Base-by-base conservation (phyloP, 2,329 filamentous ascomycete genomes). In the Pestalotiopsis sp. region DNA sequence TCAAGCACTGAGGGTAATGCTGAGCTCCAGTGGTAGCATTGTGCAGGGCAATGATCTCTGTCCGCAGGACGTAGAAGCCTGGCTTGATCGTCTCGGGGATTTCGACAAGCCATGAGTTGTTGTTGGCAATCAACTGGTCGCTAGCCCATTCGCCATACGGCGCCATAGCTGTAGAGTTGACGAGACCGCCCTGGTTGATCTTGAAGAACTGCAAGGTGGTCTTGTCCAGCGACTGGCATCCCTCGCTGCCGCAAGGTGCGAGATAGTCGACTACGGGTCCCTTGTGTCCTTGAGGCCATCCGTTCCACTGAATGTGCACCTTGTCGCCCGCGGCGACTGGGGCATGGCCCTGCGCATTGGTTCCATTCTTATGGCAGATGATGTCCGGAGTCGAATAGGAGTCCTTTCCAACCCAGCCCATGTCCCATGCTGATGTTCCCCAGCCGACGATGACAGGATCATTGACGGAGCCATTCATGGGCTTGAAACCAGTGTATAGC, bases 51-150 rank as follows among this genome's bases (percentile, higher is more conserved):
- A 76, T 68, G 40, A 76, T 61, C 64, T 76, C 75, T 30, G 75
- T 70, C 17, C 74, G 71, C 20, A 77, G 71, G 3, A 76, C 67
- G 24, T 74, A 75, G 20, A 66, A 48, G 2, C 74, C 73, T 1
- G 73, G 68, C 57, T 68, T 82, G 66, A 83, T 83, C 7, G 69
- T 63, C 3, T 24, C 10, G 5, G 74, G 74, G 26, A 75, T 71
- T 14, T 58, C 67, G 57, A 75, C 71, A 5, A 71, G 70, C 60
- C 68, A 75, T 1, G 72, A 69, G 65, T 69, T 69, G 65, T 69
- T 69, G 71, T 84, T 83, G 69, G 84, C 81, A 38, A 84, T 79
- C 44, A 83, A 76, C 59, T 84, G 82, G 66, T 84, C 84, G 74
- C 82, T 83, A 17, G 81, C 83, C n/a, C 77, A 71, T 11, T 77